Base-by-base conservation (phyloP, 2,329 filamentous ascomycete species). In the Exophiala xenobiotica region DNA sequence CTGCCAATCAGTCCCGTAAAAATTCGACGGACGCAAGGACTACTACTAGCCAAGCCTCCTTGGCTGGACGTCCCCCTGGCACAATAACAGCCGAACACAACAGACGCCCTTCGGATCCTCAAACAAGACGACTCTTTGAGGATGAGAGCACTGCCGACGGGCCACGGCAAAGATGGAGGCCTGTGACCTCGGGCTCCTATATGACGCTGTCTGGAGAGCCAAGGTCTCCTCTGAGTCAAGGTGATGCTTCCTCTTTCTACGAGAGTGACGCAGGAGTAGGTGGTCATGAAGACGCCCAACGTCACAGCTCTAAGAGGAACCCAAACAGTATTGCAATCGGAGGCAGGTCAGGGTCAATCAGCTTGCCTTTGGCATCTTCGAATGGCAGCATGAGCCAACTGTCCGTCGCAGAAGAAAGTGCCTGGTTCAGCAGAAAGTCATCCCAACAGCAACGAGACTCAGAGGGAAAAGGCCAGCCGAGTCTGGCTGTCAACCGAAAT, bases 271-370 rank as follows among this genome's bases (percentile, higher is more conserved):
- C 38, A 16, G 53, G 53, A n/a, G 14, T 44, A 8, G 31, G 20
- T 8, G 18, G 23, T 9, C 18, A 27, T 23, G 37, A 33, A 12
- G 7, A 33, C 7, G 14, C 22, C 8, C 44, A 16, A n/a, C 8
- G 22, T n/a, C 6, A 35, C 6, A 11, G 14, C 6, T 26, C 20
- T 5, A 49, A 42, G 26, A 37, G 47, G 12, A 61, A 59, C 39
- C 49, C 53, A 9, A 52, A 61, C 37, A 61, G 59, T 39, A 40
- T 61, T 9, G 59, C 59, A 20, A 45, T 61, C n/a, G 59, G 51
- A 23, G 59, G 59, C 19, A 56, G 57, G 44, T 56, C 57, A 26
- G 55, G 52, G 14, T 54, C 55, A 8, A 45, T 57, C 22, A 54
- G 49, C 24, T 20, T 57, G 8, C 55, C 51, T 37, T 39, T 54